A percentile compares a stretch with the other conserved stretches of the same genome.
phyloP scores from a whole-genome alignment of 768 basidiomycete species.

The Lactarius sp. region DNA sequence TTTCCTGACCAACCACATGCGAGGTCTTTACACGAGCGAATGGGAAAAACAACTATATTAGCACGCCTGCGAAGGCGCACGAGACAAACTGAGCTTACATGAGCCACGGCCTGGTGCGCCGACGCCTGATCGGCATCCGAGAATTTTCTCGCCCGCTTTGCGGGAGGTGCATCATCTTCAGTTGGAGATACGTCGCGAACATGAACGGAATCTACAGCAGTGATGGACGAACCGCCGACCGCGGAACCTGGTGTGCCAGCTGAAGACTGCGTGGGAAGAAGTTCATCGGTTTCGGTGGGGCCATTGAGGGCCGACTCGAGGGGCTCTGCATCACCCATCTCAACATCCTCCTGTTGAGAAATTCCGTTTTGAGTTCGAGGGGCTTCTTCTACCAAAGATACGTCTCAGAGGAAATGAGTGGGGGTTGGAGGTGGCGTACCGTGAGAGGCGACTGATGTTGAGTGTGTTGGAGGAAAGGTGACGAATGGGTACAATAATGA shows the following conservation, averaged over 20 bases:
- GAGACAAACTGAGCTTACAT: constrained; percentile 54
- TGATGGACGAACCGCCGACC: constrained; percentile 32
- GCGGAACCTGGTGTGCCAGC: constrained; percentile 29
- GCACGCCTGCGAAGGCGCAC: constrained; percentile 52
- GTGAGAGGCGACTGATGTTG: constrained; percentile 41
- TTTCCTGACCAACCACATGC: constrained; percentile 19
- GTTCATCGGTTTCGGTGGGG: constrained; percentile 28
- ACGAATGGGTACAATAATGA: constrained; percentile 4
- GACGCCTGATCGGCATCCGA: constrained; percentile 76
- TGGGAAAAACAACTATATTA: constrained; percentile 45
- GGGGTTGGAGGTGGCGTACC: constrained; percentile 46
- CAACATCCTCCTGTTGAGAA: constrained; percentile 19
- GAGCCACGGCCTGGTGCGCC: constrained; percentile 58
- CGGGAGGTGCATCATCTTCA: constrained; percentile 66
- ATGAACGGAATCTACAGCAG: constrained; percentile 31
- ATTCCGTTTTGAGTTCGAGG: constrained; percentile 6
- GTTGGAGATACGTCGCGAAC: constrained; percentile 27
- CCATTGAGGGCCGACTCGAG: constrained; percentile 26
- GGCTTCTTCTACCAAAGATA: constrained; percentile 50
- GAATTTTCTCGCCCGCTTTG: constrained; percentile 72
- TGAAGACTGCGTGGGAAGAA: constrained; percentile 25
- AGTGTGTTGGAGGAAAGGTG: constrained; percentile 34
- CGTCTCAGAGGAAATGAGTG: constrained; percentile 46
- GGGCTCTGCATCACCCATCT: constrained; percentile 29
- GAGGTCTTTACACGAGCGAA: constrained; percentile 21